Base-by-base conservation (phyloP, 2,329 filamentous ascomycete genomes). In the Chrysoporthe austroafricana region DNA sequence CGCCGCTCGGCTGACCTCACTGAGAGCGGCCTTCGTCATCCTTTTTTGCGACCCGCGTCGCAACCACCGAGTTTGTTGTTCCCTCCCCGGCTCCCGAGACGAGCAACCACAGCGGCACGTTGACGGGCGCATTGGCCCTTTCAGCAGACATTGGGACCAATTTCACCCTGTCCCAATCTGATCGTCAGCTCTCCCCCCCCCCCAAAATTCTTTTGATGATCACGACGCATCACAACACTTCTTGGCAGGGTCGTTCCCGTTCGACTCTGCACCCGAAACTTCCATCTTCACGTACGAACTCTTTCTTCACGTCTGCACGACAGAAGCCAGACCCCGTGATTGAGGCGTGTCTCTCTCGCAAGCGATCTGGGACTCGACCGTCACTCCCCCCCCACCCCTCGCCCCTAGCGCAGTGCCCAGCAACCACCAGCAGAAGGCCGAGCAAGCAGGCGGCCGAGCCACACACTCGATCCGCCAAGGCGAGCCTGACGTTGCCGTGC, bases 21-120 rank as follows among this genome's bases (percentile, higher is more conserved):
- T 57, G 32, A 21, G 18, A 39, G 34, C 39, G 34, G 34, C n/a
- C 16, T 39, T 57, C 54, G 54, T 57, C 54, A 57, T 57, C 54
- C 54, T 16, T 18, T 14, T 39, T 14, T 39, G 18, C 54, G 18
- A n/a, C 16, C 54, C 54, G 32, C 32, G 54, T 57, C 34, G 54
- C 54, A 57, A 54, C 50, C 50, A 32, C 50, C 50, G 32, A 57
- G 54, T 57, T 39, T 57, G 54, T 57, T 57, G 34, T 54, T 9
- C 50, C 26, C 13, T 14, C 26, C 50, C 50, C 50, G 50, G 50
- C 50, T 54, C 32, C 50, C 50, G 50, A 54, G 50, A 54, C 26
- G 50, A 54, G 16, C 50, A 54, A 54, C 50, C 26, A 54, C 13
- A 54, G 50, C 50, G 50, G 50, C 50, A 54, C 26, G 21, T 54